A percentile compares a stretch with the other conserved stretches of the same genome.
Conservation (phyloP, 306 rosid species). For the Quercus dentata region DNA sequence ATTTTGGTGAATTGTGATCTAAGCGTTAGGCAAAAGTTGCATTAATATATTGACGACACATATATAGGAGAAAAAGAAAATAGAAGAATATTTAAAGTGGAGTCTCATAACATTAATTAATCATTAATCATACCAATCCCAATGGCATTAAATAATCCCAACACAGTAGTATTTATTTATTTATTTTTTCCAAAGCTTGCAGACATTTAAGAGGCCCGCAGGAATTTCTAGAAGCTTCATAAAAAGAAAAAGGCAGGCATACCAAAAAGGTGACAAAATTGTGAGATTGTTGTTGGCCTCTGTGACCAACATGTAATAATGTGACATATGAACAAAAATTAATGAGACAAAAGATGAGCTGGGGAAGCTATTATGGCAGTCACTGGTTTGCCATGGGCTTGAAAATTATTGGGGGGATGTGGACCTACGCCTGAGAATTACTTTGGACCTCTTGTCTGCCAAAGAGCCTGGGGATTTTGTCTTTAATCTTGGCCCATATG, state of each 20-base stretch:
- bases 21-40: too few species aligned
- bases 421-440: not conserved
- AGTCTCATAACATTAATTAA: not conserved
- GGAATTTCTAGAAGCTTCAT: not conserved
- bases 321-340: not conserved
- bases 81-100: not conserved
- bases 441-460: not conserved
- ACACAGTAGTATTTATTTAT: not conserved
- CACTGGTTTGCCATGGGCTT: not conserved
- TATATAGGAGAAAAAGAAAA: too few species aligned
- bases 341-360: not conserved
- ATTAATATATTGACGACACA: too few species aligned
- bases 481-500: constrained; percentile 14
- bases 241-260: not conserved
- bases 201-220: not conserved
- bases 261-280: not conserved
- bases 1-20: too few species aligned
- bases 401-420: not conserved
- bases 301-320: not conserved
- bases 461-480: not conserved
- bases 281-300: not conserved
- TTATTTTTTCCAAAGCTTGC: not conserved
- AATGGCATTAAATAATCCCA: not conserved
- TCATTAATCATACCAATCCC: not conserved
- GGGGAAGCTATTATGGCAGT: not conserved